These are phyloP conservation scores for Ananas comosus DNA, from an alignment of 176 grass and related monocot genomes.

Conservation along the genomic window DNA sequence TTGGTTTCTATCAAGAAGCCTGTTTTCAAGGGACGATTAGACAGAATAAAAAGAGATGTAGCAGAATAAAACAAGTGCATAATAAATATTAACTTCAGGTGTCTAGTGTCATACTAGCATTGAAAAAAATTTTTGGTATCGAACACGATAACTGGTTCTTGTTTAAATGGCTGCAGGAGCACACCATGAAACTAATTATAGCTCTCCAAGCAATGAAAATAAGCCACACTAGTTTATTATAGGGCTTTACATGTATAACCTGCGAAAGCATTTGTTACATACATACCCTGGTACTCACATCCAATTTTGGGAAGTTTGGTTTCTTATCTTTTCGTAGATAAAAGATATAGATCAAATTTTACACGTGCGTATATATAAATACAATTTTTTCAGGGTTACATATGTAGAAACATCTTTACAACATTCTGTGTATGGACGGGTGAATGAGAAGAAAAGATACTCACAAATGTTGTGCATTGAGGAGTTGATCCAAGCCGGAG, in stretches of 20 bases:
- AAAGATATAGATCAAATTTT: too few relatives aligned
- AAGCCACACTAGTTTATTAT: neutral
- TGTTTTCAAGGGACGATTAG: conserved; percentile 24
- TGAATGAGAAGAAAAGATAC: conserved; percentile 10
- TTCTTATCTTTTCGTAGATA: too few relatives aligned
- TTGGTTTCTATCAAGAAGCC: conserved; percentile 59
- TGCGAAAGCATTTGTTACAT: too few relatives aligned
- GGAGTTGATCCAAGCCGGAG: conserved; percentile 52
- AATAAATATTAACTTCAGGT: conserved; percentile 44
- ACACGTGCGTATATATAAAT: too few relatives aligned
- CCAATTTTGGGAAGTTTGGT: too few relatives aligned
- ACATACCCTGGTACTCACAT: too few relatives aligned
- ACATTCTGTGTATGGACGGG: neutral
- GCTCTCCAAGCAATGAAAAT: neutral
- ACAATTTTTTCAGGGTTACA: too few relatives aligned
- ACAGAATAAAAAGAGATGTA: neutral
- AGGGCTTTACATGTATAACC: neutral
- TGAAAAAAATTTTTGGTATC: conserved; percentile 60
- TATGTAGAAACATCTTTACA: too few relatives aligned
- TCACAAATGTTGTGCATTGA: conserved; percentile 51
- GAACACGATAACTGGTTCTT: conserved; percentile 45
- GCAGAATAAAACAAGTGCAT: neutral
- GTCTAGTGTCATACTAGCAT: conserved; percentile 35
- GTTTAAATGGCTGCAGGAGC: conserved; percentile 59
- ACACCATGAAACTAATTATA: conserved; percentile 8